Evolutionary conservation across 2,329 filamentous ascomycete species (phyloP).

Genomic region (Diaporthe eres): DNA sequence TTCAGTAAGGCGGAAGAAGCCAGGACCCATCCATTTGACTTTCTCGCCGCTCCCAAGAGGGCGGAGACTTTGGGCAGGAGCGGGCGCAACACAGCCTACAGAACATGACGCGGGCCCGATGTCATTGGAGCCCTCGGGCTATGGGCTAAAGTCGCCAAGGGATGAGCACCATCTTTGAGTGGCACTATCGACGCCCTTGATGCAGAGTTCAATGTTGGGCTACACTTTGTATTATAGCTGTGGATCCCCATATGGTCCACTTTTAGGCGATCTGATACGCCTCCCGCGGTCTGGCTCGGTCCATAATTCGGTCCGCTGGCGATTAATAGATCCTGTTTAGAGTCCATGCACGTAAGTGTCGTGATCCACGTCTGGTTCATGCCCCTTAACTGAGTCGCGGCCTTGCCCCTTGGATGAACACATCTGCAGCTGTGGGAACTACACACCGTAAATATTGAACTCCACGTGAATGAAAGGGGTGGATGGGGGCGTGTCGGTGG

Average conservation of each 20-base stretch:
- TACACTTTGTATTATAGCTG: not conserved
- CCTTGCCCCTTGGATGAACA: not conserved
- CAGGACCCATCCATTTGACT: constrained; percentile 17
- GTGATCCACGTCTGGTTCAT: not conserved
- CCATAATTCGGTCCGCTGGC: constrained; percentile 27
- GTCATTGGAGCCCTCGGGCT: constrained; percentile 16
- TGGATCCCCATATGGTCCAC: not conserved
- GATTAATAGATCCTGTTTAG: constrained; percentile 1
- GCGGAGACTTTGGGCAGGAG: not conserved
- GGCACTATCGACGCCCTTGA: not conserved
- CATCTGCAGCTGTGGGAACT: not conserved
- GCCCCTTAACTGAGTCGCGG: constrained; percentile 22
- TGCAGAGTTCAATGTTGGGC: not conserved
- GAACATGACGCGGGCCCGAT: constrained; percentile 16
- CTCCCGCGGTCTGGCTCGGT: constrained; percentile 18
- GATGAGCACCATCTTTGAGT: not conserved
- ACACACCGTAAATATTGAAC: not conserved
- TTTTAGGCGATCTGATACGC: constrained; percentile 24
- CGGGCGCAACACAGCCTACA: constrained; percentile 2
- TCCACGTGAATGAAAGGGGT: not conserved
- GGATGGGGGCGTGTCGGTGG: not conserved
- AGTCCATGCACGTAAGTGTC: not conserved
- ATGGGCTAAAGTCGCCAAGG: not conserved
- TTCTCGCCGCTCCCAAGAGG: not conserved
- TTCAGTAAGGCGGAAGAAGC: constrained; percentile 25